phyloP scores from a whole-genome alignment of 1,284 basidiomycete species.

The Ganoderma sp. region DNA sequence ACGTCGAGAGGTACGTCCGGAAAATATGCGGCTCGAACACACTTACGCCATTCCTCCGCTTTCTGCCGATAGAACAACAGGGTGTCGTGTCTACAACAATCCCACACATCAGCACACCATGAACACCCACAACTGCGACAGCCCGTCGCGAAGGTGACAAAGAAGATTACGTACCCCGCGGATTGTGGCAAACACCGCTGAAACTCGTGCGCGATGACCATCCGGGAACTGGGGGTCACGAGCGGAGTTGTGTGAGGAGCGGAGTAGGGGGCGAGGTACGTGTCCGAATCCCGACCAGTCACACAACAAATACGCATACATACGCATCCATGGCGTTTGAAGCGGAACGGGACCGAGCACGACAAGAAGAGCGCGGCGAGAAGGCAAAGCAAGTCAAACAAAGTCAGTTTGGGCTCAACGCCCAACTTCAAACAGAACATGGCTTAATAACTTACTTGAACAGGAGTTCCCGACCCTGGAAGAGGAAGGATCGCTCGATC shows the following conservation, averaged over 20 bases:
- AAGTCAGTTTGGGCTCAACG: conserved; percentile 10
- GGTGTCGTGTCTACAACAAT: conserved; percentile 51
- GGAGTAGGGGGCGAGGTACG: conserved; percentile 1
- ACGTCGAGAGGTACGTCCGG: conserved; percentile 14
- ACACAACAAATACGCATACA: conserved; percentile 13
- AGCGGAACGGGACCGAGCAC: neutral
- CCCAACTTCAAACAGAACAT: conserved; percentile 6
- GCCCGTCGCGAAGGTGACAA: conserved; percentile 13
- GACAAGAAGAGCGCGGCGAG: neutral
- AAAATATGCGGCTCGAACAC: conserved; percentile 39
- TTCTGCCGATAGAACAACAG: conserved; percentile 65
- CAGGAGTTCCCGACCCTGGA: conserved; percentile 71
- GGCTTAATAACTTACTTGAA: conserved; percentile 65
- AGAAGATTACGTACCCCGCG: conserved; percentile 53
- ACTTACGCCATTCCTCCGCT: conserved; percentile 78
- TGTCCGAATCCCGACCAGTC: conserved; percentile 8
- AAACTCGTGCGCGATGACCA: conserved; percentile 74
- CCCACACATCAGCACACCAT: conserved; percentile 29
- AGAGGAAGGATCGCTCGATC: conserved; percentile 70
- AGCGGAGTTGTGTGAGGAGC: conserved; percentile 4
- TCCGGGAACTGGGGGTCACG: conserved; percentile 57
- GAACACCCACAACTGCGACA: conserved; percentile 29
- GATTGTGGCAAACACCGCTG: conserved; percentile 66
- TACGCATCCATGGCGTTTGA: neutral
- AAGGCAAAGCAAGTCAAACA: neutral